Percentiles rank a stretch among this genome's conserved stretches.
These are phyloP conservation scores for Intubia oerlemansii DNA, from an alignment of 2,329 filamentous ascomycete species.

Conservation along the genomic window DNA sequence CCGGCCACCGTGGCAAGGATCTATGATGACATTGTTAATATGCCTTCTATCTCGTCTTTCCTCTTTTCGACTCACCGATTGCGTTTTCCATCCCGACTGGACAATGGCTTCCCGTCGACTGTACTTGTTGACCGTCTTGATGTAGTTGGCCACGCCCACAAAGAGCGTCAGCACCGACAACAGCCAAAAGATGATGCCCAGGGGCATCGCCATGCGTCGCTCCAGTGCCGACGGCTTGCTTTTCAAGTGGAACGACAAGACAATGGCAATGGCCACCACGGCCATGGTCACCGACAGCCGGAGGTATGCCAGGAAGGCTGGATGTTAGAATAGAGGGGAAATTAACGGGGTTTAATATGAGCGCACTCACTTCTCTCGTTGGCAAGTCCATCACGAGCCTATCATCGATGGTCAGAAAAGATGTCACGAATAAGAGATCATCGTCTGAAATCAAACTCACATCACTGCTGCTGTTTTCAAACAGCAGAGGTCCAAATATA, in stretches of 20 bases:
- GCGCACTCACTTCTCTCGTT: constrained; percentile 43
- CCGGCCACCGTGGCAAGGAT: constrained; percentile 39
- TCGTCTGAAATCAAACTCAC: constrained; percentile 19
- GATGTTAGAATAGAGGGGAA: neutral
- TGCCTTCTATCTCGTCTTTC: neutral
- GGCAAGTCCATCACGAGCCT: constrained; percentile 46
- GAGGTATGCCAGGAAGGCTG: constrained; percentile 74
- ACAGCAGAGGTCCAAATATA: constrained; percentile 43
- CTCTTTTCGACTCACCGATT: constrained; percentile 42
- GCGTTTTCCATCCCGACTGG: constrained; percentile 85
- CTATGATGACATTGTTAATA: constrained; percentile 15
- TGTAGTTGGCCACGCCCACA: constrained; percentile 70
- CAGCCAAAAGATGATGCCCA: constrained; percentile 76
- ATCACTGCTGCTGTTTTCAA: constrained; percentile 55
- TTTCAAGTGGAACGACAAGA: constrained; percentile 83
- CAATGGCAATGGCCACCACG: constrained; percentile 72
- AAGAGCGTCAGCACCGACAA: constrained; percentile 57
- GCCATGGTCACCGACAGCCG: constrained; percentile 79
- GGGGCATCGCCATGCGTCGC: constrained; percentile 54
- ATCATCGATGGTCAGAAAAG: constrained; percentile 6
- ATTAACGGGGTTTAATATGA: neutral
- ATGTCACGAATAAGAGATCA: neutral
- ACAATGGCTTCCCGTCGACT: constrained; percentile 61
- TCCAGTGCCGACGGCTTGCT: constrained; percentile 48
- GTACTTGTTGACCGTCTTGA: constrained; percentile 64